Base-by-base conservation (phyloP, 768 basidiomycete species). In the Hirschioporus abietinus region DNA sequence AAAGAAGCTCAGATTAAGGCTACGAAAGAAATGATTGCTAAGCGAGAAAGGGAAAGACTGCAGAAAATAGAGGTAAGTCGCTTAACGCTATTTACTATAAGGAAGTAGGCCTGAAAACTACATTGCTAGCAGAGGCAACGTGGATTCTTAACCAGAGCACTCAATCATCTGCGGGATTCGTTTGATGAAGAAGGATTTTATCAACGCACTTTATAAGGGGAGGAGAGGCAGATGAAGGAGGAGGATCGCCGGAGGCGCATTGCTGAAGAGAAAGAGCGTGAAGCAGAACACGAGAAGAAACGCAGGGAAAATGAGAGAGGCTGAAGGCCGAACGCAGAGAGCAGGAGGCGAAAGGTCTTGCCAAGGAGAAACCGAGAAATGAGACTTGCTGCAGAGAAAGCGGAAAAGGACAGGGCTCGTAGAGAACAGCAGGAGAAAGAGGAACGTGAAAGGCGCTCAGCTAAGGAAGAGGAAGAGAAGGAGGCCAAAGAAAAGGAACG, bases 161-260 rank as follows among this genome's bases (percentile, higher is more conserved):
- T 30, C 30, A 3, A 30, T 30, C 4, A 30, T 30, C 30, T 8
- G 2, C 4, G 8, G 30, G 30, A 2, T 30, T 30, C 8, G 30
- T 30, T 30, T 8, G 42, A 5, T 52, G 20, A 52, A 52, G 42
- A 52, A 20, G 4, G 42, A 10, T 20, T 10, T 20, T 52, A 1
- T 52, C 42, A 10, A 52, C 42, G 8, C 30, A 30, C 30, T 30
- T n/a, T 52, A n/a, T n/a, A 85, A 27, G 93, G 95, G 67, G 95
- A 96, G 73, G 95, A 96, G 76, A 88, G 85, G 71, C 80, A 83
- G 58, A 84, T 88, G 66, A 92, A 89, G 73, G 94, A 95, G 59
- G 95, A 97, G 76, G 93, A 96, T 75, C 80, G 83, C 30, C 86
- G 90, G 66, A 87, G 88, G 74, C 88, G 92, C 26, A 76, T 87